Percentiles rank a stretch among this genome's conserved stretches.
Conservation (phyloP, 139 green algal species). For the Yamagishiella unicocca region DNA sequence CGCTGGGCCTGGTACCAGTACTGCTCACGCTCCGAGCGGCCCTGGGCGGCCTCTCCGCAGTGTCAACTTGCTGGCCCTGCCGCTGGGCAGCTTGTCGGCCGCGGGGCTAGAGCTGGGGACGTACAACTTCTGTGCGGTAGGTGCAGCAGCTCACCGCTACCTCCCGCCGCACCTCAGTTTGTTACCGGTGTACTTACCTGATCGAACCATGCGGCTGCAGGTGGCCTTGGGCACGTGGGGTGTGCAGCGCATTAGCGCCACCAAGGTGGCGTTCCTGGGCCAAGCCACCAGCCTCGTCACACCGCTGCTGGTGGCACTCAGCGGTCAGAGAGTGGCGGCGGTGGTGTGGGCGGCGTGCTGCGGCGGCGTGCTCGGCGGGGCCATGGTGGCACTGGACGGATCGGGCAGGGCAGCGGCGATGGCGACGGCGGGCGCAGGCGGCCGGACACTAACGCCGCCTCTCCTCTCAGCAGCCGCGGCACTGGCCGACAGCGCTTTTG, state of each 20-base stretch:
- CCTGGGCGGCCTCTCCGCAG: too few relatives aligned
- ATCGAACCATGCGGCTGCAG: background rate
- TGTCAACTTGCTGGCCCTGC: background rate
- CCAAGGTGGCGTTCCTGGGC: conserved; percentile 42
- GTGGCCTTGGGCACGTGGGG: conserved; percentile 37
- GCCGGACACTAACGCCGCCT: too few relatives aligned
- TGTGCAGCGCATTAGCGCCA: conserved; percentile 41
- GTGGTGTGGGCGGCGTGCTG: conserved; percentile 35
- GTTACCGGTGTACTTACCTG: too few relatives aligned
- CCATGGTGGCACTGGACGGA: conserved; percentile 28
- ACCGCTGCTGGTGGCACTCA: conserved; percentile 28
- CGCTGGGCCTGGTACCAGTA: too few relatives aligned
- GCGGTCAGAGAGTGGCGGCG: conserved; percentile 16
- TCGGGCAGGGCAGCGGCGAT: background rate
- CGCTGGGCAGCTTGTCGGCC: conserved; percentile 20
- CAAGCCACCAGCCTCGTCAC: conserved; percentile 44
- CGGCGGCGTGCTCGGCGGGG: background rate
- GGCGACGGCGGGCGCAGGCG: background rate
- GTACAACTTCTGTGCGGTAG: conserved; percentile 41
- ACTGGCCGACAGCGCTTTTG: background rate
- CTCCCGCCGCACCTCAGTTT: too few relatives aligned
- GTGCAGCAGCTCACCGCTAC: too few relatives aligned
- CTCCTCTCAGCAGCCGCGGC: background rate
- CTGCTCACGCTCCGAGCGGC: too few relatives aligned
- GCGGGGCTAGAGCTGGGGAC: conserved; percentile 41